Evolutionary conservation across 257 asterid species (phyloP).

Genomic region (Nemophila menziesii): DNA sequence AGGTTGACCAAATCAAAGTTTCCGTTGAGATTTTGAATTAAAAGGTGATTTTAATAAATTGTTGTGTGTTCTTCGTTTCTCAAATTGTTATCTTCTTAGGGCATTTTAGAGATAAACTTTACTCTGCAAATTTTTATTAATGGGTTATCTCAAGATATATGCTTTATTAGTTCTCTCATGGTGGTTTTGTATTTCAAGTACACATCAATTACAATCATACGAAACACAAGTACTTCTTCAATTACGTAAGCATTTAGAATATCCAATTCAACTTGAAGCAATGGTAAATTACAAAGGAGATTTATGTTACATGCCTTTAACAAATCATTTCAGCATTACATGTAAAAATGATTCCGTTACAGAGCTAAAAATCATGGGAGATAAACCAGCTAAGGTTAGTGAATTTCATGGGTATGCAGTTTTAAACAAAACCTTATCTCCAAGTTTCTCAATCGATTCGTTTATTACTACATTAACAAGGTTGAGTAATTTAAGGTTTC

Average conservation of each 20-base stretch:
- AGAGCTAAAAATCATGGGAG: constrained; percentile 78
- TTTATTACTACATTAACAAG: constrained; percentile 81
- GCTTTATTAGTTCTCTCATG: constrained; percentile 30
- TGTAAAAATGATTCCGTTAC: constrained; percentile 58
- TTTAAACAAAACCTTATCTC: constrained; percentile 55
- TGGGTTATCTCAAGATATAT: constrained; percentile 29
- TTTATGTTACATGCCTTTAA: constrained; percentile 40
- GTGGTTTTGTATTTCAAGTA: constrained; percentile 30
- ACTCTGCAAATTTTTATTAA: constrained; percentile 11
- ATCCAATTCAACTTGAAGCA: constrained; percentile 37
- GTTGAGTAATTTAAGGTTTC: constrained; percentile 53
- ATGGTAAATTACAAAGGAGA: constrained; percentile 57
- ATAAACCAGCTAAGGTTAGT: constrained; percentile 38
- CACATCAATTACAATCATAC: constrained; percentile 49
- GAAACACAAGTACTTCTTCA: constrained; percentile 74
- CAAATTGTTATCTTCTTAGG: constrained; percentile 19
- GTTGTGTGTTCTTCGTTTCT: too few relatives aligned
- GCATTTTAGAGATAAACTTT: constrained; percentile 9
- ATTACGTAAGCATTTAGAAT: constrained; percentile 77
- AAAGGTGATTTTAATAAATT: too few relatives aligned
- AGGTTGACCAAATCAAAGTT: constrained; percentile 1
- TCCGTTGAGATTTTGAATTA: constrained; percentile 3
- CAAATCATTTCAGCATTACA: constrained; percentile 53
- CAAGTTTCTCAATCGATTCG: constrained; percentile 64
- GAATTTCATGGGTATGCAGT: constrained; percentile 53